Evolutionary conservation across 2,329 filamentous ascomycete species (phyloP).

Genomic region (Phaeosphaeriaceae sp.): DNA sequence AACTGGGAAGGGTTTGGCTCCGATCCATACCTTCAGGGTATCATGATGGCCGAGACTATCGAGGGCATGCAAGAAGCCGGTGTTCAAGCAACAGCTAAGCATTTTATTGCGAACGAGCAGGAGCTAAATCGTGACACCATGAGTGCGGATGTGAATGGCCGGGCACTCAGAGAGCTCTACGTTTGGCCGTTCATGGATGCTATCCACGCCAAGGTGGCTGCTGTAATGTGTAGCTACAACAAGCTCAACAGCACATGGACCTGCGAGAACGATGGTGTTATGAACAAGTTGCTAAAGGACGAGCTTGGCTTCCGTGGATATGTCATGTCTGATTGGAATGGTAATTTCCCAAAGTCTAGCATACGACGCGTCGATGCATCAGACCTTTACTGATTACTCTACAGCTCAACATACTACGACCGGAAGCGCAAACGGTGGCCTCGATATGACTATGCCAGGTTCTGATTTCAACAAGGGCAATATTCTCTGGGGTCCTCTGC

Average conservation of each 20-base stretch:
- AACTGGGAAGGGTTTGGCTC: conserved; percentile 59
- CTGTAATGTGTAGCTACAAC: conserved; percentile 56
- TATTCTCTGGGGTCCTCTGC: conserved; percentile 62
- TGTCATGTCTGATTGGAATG: conserved; percentile 55
- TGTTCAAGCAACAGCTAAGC: conserved; percentile 53
- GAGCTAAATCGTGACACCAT: conserved; percentile 58
- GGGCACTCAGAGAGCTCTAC: conserved; percentile 77
- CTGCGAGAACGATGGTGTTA: conserved; percentile 56
- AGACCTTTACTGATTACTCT: not conserved
- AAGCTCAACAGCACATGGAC: conserved; percentile 58
- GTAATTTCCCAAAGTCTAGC: conserved; percentile 12
- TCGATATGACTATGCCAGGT: conserved; percentile 66
- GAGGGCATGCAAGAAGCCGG: conserved; percentile 53
- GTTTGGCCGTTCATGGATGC: conserved; percentile 80
- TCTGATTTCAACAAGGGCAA: conserved; percentile 47
- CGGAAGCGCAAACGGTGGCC: conserved; percentile 52
- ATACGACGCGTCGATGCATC: not conserved
- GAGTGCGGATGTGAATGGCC: conserved; percentile 70
- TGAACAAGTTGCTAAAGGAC: conserved; percentile 59
- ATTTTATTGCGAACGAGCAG: conserved; percentile 70
- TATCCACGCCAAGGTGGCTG: conserved; percentile 67
- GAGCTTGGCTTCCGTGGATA: conserved; percentile 59
- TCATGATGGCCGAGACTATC: conserved; percentile 53
- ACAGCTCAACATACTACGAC: conserved; percentile 54
- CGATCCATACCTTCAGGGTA: conserved; percentile 57